Percentiles rank a stretch among this genome's conserved stretches.
Conservation (phyloP, 208 protist species). For the Acanthamoeba healyi region DNA sequence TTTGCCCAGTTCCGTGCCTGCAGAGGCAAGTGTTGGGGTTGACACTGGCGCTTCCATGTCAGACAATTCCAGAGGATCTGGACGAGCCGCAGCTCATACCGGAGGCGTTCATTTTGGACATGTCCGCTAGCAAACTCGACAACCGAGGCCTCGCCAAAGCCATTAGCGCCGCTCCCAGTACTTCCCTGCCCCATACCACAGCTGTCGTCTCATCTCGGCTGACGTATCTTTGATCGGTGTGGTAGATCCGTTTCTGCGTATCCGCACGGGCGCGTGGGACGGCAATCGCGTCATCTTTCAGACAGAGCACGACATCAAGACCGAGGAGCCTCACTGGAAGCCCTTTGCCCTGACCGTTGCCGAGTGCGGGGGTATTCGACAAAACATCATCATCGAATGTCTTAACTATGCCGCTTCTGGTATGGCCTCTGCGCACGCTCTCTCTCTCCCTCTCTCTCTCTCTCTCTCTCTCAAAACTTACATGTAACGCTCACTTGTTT, state of each 20-base stretch:
- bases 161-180: constrained; percentile 18
- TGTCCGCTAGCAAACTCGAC: not conserved
- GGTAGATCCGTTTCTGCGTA: not conserved
- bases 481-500: not conserved
- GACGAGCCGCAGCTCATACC: constrained; percentile 3
- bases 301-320: constrained; percentile 50
- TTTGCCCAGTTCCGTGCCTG: not conserved
- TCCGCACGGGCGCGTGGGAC: not conserved
- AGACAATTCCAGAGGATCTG: constrained; percentile 21
- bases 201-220: not conserved
- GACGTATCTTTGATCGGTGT: too few species aligned
- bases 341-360: constrained; percentile 20
- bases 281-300: constrained; percentile 9
- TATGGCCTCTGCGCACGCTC: not conserved
- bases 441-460: too few species aligned
- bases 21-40: not conserved
- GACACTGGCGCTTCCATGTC: not conserved
- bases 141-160: constrained; percentile 3
- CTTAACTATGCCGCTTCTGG: not conserved
- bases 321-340: constrained; percentile 31
- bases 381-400: constrained; percentile 4
- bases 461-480: constrained; percentile 8
- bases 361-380: not conserved
- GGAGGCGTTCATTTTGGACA: constrained; percentile 35
- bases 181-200: not conserved